Conservation (phyloP, 352 stramenopile genomes). For the Phytophthora kernoviae region DNA sequence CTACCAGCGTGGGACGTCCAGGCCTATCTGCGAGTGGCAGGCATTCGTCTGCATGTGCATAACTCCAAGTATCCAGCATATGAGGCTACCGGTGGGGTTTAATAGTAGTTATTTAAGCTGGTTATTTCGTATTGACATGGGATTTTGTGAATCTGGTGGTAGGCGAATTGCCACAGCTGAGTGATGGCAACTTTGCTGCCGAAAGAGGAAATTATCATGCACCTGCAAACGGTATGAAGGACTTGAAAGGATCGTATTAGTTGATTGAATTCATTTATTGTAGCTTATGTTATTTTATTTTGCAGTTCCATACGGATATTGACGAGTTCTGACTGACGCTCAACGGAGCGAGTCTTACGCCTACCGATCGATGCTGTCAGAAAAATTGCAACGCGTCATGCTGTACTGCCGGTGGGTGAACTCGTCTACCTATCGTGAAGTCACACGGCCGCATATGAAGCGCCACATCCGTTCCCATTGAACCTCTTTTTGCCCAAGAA, state of each 20-base stretch:
- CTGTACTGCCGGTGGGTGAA: constrained; percentile 87
- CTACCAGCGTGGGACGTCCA: constrained; percentile 84
- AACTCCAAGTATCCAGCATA: constrained; percentile 86
- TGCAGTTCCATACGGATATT: constrained; percentile 83
- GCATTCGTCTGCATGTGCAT: constrained; percentile 79
- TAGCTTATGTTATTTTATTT: neutral
- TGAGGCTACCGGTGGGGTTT: constrained; percentile 75
- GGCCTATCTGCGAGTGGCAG: constrained; percentile 81
- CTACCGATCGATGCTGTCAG: constrained; percentile 80
- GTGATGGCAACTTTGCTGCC: constrained; percentile 87
- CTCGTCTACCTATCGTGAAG: constrained; percentile 80
- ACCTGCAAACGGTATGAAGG: constrained; percentile 73
- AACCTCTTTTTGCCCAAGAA: constrained; percentile 87
- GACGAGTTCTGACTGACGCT: constrained; percentile 66
- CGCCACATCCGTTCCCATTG: constrained; percentile 83
- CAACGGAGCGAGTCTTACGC: constrained; percentile 85
- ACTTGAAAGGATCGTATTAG: no score
- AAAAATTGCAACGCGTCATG: constrained; percentile 85
- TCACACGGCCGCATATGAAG: constrained; percentile 84
- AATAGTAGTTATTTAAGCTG: no score
- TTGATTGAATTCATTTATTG: no score
- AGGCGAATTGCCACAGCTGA: constrained; percentile 83
- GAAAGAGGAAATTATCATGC: constrained; percentile 86
- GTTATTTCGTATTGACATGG: constrained; percentile 4
- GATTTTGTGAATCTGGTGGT: neutral